Base-by-base conservation (phyloP, 345 rosid species). In the Turnera subulata region DNA sequence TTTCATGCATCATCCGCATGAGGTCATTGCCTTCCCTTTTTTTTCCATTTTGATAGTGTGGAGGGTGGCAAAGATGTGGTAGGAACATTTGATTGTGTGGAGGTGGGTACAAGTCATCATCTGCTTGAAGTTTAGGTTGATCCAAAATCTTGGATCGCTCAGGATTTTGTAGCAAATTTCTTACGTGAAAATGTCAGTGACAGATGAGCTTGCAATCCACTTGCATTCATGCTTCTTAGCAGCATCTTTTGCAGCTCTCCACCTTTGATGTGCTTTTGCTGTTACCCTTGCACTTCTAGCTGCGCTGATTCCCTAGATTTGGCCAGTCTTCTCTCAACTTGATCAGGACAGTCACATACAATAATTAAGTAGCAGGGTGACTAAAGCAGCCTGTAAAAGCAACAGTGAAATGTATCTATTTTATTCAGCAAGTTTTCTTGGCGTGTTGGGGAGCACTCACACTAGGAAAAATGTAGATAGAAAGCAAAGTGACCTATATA, bases 311-410 rank as follows among this genome's bases (percentile, higher is more conserved):
- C 96, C 64, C 97, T 83, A 56, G 96, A 79, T 60, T 89, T 85
- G 6, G 97, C 85, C 39, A 73, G 67, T 63, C 94, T 80, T 56
- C 85, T 83, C 52, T 88, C 91, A 59, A 93, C 81, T 78, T 89
- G 99, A 59, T 83, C 99, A 13, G 91, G 86, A 65, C 91, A 93
- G 50, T n/a, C n/a, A n/a, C n/a, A n/a, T n/a, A n/a, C n/a, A n/a
- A n/a, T n/a, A n/a, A n/a, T n/a, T n/a, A n/a, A 93, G 85, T 10
- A 93, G 78, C 51, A 89, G 65, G 58, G 96, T 85, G 69, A 45
- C 53, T 32, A 82, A 69, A 53, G 85, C 96, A 69, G 77, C 88
- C 99, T 89, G 82, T 74, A 80, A 5, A 59, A 61, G 61, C 43
- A 73, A 73, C 61, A 33, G 33, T 13, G 8, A 47, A 24, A 40